These are phyloP conservation scores for Mycena capillaripes DNA, from an alignment of 768 basidiomycete species.

Conservation along the genomic window DNA sequence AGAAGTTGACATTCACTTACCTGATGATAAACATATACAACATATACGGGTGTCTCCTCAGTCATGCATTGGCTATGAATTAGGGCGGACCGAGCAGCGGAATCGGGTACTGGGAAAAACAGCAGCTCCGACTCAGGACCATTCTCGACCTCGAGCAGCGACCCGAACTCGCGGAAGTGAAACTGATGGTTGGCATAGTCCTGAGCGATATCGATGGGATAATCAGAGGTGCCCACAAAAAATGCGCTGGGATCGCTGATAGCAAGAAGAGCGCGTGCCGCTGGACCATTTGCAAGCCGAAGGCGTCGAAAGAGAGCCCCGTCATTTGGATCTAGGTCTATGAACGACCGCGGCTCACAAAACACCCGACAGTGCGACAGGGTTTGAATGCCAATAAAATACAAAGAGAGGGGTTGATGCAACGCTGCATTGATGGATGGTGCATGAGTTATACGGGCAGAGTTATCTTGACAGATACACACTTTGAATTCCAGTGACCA, in stretches of 20 bases:
- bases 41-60: not conserved
- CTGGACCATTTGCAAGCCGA: not conserved
- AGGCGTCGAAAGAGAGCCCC: slow-evolving; percentile 5
- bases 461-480: too few species aligned
- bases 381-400: slow-evolving; percentile 14
- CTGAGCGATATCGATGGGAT: not conserved
- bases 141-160: not conserved
- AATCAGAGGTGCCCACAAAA: not conserved
- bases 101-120: not conserved
- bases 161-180: not conserved
- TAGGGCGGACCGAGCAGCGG: not conserved
- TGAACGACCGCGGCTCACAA: not conserved
- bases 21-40: slow-evolving; percentile 10
- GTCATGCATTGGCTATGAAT: not conserved
- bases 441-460: too few species aligned
- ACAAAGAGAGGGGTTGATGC: not conserved
- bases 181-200: not conserved
- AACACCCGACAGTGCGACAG: not conserved
- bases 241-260: not conserved
- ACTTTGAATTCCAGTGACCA: too few species aligned
- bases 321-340: not conserved
- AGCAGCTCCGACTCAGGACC: not conserved
- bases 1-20: not conserved
- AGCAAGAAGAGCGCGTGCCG: not conserved
- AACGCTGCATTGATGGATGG: too few species aligned